Conservation (phyloP, 1,284 basidiomycete genomes). For the Meripilus lineatus region DNA sequence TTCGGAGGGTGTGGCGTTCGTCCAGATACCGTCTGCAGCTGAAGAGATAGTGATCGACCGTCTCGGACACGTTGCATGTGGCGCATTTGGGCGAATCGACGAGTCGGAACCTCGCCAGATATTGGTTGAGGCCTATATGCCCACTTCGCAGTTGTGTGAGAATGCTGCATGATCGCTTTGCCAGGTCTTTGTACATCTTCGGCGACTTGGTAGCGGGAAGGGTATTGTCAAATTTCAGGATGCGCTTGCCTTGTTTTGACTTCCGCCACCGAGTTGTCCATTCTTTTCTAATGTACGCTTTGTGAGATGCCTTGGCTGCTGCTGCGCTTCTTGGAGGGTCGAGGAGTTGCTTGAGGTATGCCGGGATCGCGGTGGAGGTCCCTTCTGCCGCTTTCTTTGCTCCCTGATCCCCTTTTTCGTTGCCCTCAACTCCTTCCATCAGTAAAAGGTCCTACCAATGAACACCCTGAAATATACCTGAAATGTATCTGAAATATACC, state of each 20-base stretch:
- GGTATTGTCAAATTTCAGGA: constrained; percentile 6
- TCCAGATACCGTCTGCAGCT: too few species aligned
- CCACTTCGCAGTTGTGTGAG: constrained; percentile 27
- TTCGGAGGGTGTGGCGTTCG: too few species aligned
- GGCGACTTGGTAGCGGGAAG: constrained; percentile 11
- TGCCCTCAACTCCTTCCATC: constrained; percentile 14
- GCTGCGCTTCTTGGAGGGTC: constrained; percentile 12
- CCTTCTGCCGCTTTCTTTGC: constrained; percentile 17
- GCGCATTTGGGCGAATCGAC: too few species aligned
- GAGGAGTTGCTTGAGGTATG: constrained; percentile 10
- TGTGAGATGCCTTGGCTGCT: too few species aligned
- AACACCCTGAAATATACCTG: too few species aligned
- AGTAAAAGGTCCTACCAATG: too few species aligned
- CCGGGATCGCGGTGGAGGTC: not conserved
- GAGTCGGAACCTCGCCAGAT: too few species aligned
- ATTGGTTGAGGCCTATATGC: constrained; percentile 21
- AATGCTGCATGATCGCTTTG: constrained; percentile 13
- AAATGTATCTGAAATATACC: too few species aligned
- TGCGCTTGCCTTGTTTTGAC: constrained; percentile 1
- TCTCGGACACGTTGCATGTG: too few species aligned
- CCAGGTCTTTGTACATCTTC: constrained; percentile 1
- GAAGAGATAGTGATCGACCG: too few species aligned
- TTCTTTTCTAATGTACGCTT: not conserved
- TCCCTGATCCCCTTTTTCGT: constrained; percentile 14
- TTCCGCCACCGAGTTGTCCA: constrained; percentile 7